Evolutionary conservation across 2,329 filamentous ascomycete genomes (phyloP), one percentile per base, ranked within the genome.

Genomic region (Neopestalotiopsis rosae): DNA sequence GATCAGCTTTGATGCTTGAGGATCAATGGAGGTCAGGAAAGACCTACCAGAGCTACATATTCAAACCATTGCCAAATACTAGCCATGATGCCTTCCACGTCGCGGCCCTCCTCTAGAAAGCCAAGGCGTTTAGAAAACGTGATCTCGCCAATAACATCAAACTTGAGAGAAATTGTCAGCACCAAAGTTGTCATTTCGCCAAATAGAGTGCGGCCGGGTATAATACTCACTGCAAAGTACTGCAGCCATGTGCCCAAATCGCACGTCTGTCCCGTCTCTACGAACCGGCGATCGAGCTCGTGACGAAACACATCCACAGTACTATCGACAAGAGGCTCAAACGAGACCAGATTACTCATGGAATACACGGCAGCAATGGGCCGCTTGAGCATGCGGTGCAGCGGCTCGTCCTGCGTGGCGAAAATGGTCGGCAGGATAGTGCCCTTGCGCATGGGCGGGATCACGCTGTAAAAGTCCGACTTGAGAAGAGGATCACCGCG

Each of bases 401-500:
- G 3, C 4, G n/a, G 14, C 28, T 57, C 45, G 52, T 57, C 64
- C 13, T 20, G 42, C 9, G 49, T 66, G 24, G 45, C 24, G 24
- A 66, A 66, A 9, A 66, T 20, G 20, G 14, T 28, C n/a, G 64
- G 64, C 10, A 66, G 38, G 20, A 20, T 32, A 13, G n/a, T 45
- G 64, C 49, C 49, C 40, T 32, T 34, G 4, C 38, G 7, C 6
- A 4, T 57, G 4, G 49, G 45, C 17, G 14, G 38, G 45, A 58
- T 57, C 1, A 28, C 32, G 20, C 17, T 13, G 28, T 66, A 66
- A 38, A 66, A 66, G 5, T 66, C 64, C 14, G 45, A 57, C 42
- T 65, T 28, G 5, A 40, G n/a, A 59, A 32, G 7, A 28, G 24
- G 24, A 28, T 28, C 24, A 28, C 24, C 24, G 24, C 24, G 24